Evolutionary conservation across 345 rosid species (phyloP).

Genomic region (Acer yangbiense): DNA sequence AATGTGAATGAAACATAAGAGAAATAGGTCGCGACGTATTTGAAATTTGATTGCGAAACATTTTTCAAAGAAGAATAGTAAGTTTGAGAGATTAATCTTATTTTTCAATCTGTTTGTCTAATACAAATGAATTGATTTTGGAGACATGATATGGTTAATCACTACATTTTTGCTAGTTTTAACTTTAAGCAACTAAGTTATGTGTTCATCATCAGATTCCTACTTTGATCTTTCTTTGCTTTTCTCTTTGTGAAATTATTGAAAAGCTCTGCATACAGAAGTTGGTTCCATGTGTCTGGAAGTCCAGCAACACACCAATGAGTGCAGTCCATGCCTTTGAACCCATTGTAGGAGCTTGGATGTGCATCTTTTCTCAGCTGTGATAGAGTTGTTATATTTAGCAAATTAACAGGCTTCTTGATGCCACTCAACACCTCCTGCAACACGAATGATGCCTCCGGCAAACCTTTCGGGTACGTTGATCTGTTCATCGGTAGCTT

Average conservation of each 20-base stretch:
- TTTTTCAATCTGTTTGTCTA: background rate
- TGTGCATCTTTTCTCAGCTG: conserved; percentile 77
- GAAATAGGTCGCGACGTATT: too few species aligned
- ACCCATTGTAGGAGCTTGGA: conserved; percentile 49
- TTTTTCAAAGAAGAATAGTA: too few species aligned
- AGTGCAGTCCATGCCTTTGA: conserved; percentile 68
- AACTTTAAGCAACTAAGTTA: too few species aligned
- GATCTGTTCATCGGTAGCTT: conserved; percentile 44
- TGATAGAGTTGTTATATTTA: conserved; percentile 64
- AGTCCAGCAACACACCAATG: conserved; percentile 78
- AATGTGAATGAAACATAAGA: too few species aligned
- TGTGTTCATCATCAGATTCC: background rate
- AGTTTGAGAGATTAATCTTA: too few species aligned
- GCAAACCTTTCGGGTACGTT: conserved; percentile 39
- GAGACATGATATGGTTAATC: too few species aligned
- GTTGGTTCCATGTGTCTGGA: conserved; percentile 66
- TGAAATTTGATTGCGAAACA: background rate
- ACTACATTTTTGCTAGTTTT: too few species aligned
- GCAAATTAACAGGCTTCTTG: conserved; percentile 53
- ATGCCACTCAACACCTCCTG: conserved; percentile 42
- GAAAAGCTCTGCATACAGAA: conserved; percentile 45
- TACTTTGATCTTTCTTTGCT: background rate
- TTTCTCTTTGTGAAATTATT: background rate
- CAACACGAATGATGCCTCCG: conserved; percentile 41
- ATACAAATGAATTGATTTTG: too few species aligned